Conservation (phyloP, 2,329 filamentous ascomycete species). For the Knufia petricola region DNA sequence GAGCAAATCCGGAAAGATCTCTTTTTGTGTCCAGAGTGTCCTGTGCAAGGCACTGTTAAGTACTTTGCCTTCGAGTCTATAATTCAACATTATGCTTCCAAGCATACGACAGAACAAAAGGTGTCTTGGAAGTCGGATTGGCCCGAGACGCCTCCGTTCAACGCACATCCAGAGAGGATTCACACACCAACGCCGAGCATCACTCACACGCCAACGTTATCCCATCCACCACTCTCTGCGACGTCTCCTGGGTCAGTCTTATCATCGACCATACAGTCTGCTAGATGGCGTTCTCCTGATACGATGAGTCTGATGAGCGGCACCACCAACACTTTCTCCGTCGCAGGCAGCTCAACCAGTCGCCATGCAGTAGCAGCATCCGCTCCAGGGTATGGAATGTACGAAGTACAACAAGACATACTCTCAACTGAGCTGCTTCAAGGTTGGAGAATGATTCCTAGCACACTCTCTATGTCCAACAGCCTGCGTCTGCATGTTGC, state of each 20-base stretch:
- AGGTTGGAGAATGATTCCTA: constrained; percentile 53
- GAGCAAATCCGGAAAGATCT: constrained; percentile 59
- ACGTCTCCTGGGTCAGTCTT: constrained; percentile 1
- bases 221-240: constrained; percentile 1
- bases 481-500: constrained; percentile 55
- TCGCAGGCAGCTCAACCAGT: background rate
- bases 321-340: constrained; percentile 4
- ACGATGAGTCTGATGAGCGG: constrained; percentile 8
- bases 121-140: constrained; percentile 75
- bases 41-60: constrained; percentile 46
- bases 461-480: constrained; percentile 52
- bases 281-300: constrained; percentile 6
- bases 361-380: background rate
- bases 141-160: constrained; percentile 64
- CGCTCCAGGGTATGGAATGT: constrained; percentile 19
- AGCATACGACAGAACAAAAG: constrained; percentile 62
- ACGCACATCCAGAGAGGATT: constrained; percentile 6
- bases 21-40: constrained; percentile 65
- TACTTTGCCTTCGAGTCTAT: constrained; percentile 68
- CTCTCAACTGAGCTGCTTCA: constrained; percentile 49
- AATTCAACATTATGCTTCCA: constrained; percentile 73
- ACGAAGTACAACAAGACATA: constrained; percentile 42
- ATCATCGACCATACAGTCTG: constrained; percentile 4
- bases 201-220: constrained; percentile 7
- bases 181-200: constrained; percentile 6